Percentiles rank a stretch among this genome's conserved stretches.
Conservation (phyloP, 2,329 filamentous ascomycete genomes). For the Capronia americana region DNA sequence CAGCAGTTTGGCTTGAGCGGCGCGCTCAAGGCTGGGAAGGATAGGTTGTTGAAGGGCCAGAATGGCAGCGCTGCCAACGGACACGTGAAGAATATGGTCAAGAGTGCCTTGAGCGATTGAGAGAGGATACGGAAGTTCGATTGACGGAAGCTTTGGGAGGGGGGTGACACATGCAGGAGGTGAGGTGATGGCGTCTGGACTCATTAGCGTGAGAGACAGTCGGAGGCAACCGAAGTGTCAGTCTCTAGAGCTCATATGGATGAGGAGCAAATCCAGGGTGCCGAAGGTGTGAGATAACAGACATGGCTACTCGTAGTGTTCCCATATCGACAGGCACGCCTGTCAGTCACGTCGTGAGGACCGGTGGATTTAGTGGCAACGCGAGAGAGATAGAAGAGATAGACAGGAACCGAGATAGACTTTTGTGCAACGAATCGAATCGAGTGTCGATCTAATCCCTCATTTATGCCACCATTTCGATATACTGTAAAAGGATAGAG, state of each 20-base stretch:
- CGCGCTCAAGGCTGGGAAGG: constrained; percentile 62
- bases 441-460: too few species aligned
- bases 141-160: background rate
- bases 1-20: constrained; percentile 73
- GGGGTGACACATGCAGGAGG: background rate
- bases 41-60: constrained; percentile 24
- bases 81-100: background rate
- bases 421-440: background rate
- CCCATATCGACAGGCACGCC: background rate
- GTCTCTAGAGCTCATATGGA: background rate
- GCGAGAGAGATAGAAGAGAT: background rate
- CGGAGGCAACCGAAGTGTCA: background rate
- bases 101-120: background rate
- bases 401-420: background rate
- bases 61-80: background rate
- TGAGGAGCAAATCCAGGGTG: background rate
- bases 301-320: background rate
- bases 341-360: background rate
- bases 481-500: too few species aligned
- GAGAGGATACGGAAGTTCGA: background rate
- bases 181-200: too few species aligned
- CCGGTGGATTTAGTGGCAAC: background rate
- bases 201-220: background rate
- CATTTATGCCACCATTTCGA: too few species aligned
- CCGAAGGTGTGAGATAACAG: background rate